phyloP scores from a whole-genome alignment of 176 grass and related monocot genomes.

The Juncus inflexus region DNA sequence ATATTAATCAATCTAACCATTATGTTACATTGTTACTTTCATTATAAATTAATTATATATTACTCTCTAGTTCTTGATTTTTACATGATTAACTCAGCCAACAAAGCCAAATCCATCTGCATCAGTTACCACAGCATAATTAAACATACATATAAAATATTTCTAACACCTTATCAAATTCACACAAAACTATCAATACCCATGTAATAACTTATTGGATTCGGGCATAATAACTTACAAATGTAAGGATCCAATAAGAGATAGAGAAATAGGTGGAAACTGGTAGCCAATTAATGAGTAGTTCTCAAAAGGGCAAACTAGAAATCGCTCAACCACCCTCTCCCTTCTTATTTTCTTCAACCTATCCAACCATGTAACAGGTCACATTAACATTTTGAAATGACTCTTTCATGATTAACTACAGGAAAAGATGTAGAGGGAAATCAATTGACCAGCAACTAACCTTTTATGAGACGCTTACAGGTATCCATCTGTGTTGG shows the following conservation, averaged over 20 bases:
- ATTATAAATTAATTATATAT: too few relatives aligned
- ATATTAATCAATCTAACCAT: too few relatives aligned
- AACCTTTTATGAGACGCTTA: conserved; percentile 22
- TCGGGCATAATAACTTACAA: not conserved
- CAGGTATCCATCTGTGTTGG: not conserved
- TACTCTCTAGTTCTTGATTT: too few relatives aligned
- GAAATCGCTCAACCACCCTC: conserved; percentile 19
- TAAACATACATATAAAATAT: too few relatives aligned
- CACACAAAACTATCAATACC: too few relatives aligned
- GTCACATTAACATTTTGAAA: not conserved
- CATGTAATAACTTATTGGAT: not conserved
- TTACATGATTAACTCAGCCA: too few relatives aligned
- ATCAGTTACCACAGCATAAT: too few relatives aligned
- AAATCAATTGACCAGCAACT: conserved; percentile 11
- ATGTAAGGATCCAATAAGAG: not conserved
- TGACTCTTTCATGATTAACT: not conserved
- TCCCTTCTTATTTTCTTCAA: not conserved
- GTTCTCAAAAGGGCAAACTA: not conserved
- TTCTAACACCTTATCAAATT: too few relatives aligned
- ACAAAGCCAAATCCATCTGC: too few relatives aligned
- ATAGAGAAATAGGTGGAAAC: conserved; percentile 12
- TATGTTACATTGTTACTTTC: too few relatives aligned
- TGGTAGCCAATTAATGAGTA: conserved; percentile 18
- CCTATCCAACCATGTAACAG: not conserved
- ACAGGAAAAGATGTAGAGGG: not conserved